phyloP scores from a whole-genome alignment of 202 grass and related monocot genomes.

The Saccharum hybrid region DNA sequence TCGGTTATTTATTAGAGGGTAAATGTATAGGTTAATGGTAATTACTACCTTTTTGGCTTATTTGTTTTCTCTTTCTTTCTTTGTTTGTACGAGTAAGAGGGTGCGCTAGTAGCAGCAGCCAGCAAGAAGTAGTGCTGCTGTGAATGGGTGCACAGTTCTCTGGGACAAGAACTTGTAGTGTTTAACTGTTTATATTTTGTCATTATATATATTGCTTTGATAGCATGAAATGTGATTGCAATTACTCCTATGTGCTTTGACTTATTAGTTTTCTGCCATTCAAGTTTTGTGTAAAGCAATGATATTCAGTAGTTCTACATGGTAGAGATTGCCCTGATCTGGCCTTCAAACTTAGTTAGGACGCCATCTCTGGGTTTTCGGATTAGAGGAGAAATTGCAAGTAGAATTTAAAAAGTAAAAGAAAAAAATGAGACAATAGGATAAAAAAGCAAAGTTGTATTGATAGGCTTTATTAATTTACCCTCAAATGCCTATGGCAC shows the following conservation, averaged over 20 bases:
- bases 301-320: not conserved
- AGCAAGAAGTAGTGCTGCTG: not conserved
- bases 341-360: no score
- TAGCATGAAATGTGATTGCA: not conserved
- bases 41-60: not conserved
- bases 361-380: no score
- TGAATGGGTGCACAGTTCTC: not conserved
- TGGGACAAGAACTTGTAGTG: not conserved
- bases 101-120: not conserved
- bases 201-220: not conserved
- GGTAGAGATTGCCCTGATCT: not conserved
- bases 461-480: no score
- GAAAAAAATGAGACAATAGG: no score
- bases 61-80: not conserved
- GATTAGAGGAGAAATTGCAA: no score
- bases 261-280: no score
- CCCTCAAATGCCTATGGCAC: no score
- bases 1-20: not conserved
- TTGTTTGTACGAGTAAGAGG: not conserved
- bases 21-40: constrained; percentile 6
- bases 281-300: not conserved
- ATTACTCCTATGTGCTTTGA: not conserved
- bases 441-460: no score
- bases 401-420: no score
- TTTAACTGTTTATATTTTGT: not conserved